A percentile compares a stretch with the other conserved stretches of the same genome.
Conservation (phyloP, 345 rosid species). For the Brassica rapa region DNA sequence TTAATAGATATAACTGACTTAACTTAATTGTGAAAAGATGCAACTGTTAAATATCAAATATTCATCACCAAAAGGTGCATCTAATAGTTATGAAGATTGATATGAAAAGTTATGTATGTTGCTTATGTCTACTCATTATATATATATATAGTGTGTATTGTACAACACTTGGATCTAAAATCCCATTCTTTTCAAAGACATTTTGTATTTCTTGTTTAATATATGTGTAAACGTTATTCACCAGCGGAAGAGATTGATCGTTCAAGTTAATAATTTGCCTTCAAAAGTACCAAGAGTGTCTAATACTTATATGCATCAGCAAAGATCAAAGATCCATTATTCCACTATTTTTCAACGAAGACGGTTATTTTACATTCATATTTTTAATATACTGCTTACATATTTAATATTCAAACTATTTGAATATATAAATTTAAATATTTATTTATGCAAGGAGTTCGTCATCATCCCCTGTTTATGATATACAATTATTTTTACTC, state of each 20-base stretch:
- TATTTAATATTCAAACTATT: too few species aligned
- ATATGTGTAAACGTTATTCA: not conserved
- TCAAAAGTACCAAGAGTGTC: not conserved
- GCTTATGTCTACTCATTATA: not conserved
- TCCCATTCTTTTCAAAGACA: not conserved
- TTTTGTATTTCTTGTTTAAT: not conserved
- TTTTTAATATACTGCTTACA: not conserved
- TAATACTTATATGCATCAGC: not conserved
- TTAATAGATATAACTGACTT: not conserved
- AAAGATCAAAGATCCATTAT: not conserved
- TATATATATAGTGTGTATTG: not conserved
- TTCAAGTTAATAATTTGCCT: not conserved
- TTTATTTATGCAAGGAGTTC: not conserved
- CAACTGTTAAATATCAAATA: not conserved
- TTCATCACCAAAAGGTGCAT: not conserved
- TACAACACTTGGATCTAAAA: not conserved
- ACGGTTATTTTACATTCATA: not conserved
- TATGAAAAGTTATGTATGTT: not conserved
- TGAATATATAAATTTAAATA: too few species aligned
- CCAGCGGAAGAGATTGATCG: not conserved
- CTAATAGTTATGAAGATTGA: not conserved
- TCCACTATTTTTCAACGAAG: not conserved
- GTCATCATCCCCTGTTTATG: not conserved
- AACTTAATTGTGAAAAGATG: not conserved
- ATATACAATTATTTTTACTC: not conserved